Conservation (phyloP, 1,284 basidiomycete genomes). For the Trichosporon coremiiforme region DNA sequence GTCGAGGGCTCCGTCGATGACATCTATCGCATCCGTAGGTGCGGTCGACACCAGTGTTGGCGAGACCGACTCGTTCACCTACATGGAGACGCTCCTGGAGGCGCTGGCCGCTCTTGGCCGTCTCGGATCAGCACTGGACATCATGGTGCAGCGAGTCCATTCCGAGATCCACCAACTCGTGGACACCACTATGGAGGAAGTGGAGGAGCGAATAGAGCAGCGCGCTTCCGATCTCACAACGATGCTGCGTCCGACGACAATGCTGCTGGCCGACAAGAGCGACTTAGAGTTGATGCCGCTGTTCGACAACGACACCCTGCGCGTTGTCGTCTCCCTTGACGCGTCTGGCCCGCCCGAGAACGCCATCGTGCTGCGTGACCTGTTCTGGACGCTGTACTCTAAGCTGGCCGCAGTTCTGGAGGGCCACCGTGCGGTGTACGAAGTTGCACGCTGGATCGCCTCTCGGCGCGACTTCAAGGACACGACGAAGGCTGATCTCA, state of each 20-base stretch:
- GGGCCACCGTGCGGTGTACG: slow-evolving; percentile 85
- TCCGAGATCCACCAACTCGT: slow-evolving; percentile 67
- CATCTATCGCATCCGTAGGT: slow-evolving; percentile 60
- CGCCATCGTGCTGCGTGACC: slow-evolving; percentile 82
- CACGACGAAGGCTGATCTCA: slow-evolving; percentile 69
- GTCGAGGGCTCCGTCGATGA: slow-evolving; percentile 25
- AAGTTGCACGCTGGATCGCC: slow-evolving; percentile 83
- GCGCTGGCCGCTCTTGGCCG: slow-evolving; percentile 87
- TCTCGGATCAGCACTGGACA: slow-evolving; percentile 81
- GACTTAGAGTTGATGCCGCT: slow-evolving; percentile 31
- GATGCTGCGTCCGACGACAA: slow-evolving; percentile 60
- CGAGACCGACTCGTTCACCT: slow-evolving; percentile 69
- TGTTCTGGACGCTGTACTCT: slow-evolving; percentile 98
- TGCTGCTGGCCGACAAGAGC: slow-evolving; percentile 28
- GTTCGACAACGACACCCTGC: slow-evolving; percentile 56
- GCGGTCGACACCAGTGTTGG: slow-evolving; percentile 16
- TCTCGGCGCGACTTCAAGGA: slow-evolving; percentile 86
- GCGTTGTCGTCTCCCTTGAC: slow-evolving; percentile 72
- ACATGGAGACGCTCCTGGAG: slow-evolving; percentile 92
- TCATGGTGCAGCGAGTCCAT: slow-evolving; percentile 77
- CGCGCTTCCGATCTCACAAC: slow-evolving; percentile 67
- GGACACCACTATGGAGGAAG: slow-evolving; percentile 31
- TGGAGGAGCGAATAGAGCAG: slow-evolving; percentile 27
- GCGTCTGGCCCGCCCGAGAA: slow-evolving; percentile 72
- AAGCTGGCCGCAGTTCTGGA: slow-evolving; percentile 96